Conservation (phyloP, 371 early-diverging fungal species). For the Syncephalastrum monosporum region DNA sequence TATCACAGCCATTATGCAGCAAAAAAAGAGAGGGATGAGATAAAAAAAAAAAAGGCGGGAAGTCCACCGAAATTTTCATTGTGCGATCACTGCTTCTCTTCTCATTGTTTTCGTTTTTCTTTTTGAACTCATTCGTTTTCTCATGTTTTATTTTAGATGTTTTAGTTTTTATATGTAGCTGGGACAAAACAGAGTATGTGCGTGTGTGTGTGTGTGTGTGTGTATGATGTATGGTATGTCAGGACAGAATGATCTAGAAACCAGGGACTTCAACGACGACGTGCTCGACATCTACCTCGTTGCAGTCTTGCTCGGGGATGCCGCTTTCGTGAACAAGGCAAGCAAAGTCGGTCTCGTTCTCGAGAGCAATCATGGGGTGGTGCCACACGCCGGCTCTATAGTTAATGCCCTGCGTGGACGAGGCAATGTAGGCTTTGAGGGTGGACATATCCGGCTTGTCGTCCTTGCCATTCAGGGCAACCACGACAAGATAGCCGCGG, state of each 20-base stretch:
- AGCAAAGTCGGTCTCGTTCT: constrained; percentile 58
- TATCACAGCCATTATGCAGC: constrained; percentile 42
- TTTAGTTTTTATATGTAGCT: too few relatives aligned
- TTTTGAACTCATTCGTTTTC: too few relatives aligned
- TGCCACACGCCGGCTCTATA: constrained; percentile 86
- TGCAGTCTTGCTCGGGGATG: constrained; percentile 66
- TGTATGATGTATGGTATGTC: neutral
- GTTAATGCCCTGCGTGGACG: constrained; percentile 76
- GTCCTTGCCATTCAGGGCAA: constrained; percentile 67
- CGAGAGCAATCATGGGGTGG: constrained; percentile 83
- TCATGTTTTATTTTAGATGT: too few relatives aligned
- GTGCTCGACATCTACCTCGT: constrained; percentile 43
- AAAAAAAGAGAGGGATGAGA: too few relatives aligned
- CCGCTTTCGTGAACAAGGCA: constrained; percentile 74
- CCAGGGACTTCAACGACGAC: constrained; percentile 37
- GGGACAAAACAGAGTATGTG: too few relatives aligned
- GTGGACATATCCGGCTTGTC: constrained; percentile 72
- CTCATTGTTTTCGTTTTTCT: too few relatives aligned
- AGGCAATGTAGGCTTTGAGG: constrained; percentile 74
- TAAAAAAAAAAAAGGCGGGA: too few relatives aligned
- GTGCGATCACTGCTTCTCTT: too few relatives aligned
- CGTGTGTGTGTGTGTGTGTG: too few relatives aligned
- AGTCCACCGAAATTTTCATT: too few relatives aligned
- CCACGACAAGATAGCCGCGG: constrained; percentile 75
- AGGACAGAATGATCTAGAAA: constrained; percentile 14